Conservation (phyloP, 1,284 basidiomycete genomes). For the Coniophora puteana region DNA sequence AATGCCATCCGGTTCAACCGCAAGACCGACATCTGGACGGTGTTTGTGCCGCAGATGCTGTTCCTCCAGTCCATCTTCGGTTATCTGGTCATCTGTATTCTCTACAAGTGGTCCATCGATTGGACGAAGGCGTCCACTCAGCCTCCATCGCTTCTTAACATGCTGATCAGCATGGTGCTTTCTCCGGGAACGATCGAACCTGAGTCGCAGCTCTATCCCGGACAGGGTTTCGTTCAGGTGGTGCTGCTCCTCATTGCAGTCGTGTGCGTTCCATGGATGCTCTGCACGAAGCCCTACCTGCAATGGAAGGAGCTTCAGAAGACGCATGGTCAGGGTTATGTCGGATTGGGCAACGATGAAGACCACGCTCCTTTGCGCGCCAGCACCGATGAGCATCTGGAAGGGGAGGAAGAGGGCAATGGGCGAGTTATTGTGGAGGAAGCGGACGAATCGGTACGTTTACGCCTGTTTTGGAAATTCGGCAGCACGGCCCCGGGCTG, state of each 20-base stretch:
- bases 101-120: conserved; percentile 97
- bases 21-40: conserved; percentile 81
- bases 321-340: conserved; percentile 84
- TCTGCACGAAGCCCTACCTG: conserved; percentile 92
- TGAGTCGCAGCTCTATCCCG: conserved; percentile 75
- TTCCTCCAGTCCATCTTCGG: conserved; percentile 98
- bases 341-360: conserved; percentile 56
- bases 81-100: conserved; percentile 91
- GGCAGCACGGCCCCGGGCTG: no score
- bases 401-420: conserved; percentile 85
- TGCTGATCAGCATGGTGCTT: conserved; percentile 95
- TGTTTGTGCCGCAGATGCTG: conserved; percentile 96
- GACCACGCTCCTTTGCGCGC: conserved; percentile 39
- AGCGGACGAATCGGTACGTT: conserved; percentile 65
- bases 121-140: conserved; percentile 73
- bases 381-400: conserved; percentile 57
- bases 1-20: conserved; percentile 95
- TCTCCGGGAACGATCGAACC: conserved; percentile 78
- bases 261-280: conserved; percentile 95
- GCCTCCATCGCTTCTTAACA: conserved; percentile 91
- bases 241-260: conserved; percentile 78
- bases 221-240: conserved; percentile 86
- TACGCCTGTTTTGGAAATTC: no score
- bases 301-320: conserved; percentile 89
- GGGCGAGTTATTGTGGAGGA: conserved; percentile 71